These are phyloP conservation scores for Ramalina intermedia DNA, from an alignment of 495 filamentous ascomycete species.

Conservation along the genomic window DNA sequence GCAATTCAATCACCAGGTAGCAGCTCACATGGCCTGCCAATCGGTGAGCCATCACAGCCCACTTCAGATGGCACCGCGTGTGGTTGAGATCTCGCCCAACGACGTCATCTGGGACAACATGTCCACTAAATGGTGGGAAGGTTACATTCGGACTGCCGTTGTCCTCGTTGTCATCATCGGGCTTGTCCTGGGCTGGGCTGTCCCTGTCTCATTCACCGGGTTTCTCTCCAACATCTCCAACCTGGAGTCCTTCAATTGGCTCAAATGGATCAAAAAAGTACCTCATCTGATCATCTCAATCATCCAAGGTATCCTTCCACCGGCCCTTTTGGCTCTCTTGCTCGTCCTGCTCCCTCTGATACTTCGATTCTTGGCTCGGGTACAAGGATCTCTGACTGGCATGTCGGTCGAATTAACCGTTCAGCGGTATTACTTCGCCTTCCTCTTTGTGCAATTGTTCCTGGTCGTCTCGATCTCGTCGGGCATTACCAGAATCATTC, in stretches of 20 bases:
- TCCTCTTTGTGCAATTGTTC: slow-evolving; percentile 92
- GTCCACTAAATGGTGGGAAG: slow-evolving; percentile 90
- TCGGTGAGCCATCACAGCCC: slow-evolving; percentile 82
- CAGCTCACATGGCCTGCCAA: slow-evolving; percentile 96
- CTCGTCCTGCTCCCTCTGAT: slow-evolving; percentile 70
- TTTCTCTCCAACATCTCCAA: slow-evolving; percentile 60
- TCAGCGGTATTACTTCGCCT: slow-evolving; percentile 86
- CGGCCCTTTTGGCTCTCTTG: slow-evolving; percentile 60
- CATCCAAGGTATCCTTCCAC: slow-evolving; percentile 77
- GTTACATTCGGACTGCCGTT: slow-evolving; percentile 57
- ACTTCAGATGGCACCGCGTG: slow-evolving; percentile 84
- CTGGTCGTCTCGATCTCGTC: slow-evolving; percentile 79
- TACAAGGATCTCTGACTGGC: slow-evolving; percentile 73
- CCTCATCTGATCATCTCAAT: slow-evolving; percentile 53
- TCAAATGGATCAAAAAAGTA: slow-evolving; percentile 51
- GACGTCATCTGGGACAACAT: slow-evolving; percentile 98
- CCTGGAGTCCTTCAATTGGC: slow-evolving; percentile 51
- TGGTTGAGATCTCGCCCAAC: slow-evolving; percentile 82
- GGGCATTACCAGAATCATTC: slow-evolving; percentile 56
- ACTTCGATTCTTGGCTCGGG: slow-evolving; percentile 55
- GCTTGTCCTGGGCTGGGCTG: slow-evolving; percentile 80
- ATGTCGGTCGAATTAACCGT: slow-evolving; percentile 66
- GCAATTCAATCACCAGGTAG: slow-evolving; percentile 96
- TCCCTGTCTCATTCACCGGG: slow-evolving; percentile 81
- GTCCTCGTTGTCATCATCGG: slow-evolving; percentile 52